These are phyloP conservation scores for Xylariaceae sp. DNA, from an alignment of 2,329 filamentous ascomycete genomes.

Conservation along the genomic window DNA sequence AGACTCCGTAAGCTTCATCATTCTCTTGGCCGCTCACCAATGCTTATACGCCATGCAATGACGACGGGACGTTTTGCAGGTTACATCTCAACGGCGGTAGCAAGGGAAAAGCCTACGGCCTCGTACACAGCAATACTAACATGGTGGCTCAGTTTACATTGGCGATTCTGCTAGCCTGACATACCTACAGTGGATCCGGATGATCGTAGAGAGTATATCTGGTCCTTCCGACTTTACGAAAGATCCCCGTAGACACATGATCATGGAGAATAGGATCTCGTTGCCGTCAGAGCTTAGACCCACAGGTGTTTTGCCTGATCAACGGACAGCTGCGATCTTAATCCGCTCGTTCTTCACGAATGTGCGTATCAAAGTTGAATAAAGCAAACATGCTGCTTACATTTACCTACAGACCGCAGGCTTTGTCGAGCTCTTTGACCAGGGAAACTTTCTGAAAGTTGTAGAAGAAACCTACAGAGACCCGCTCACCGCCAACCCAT, in stretches of 20 bases:
- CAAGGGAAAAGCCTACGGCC: neutral
- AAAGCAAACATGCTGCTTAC: constrained; percentile 15
- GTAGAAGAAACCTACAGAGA: constrained; percentile 53
- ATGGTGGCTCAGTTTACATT: constrained; percentile 46
- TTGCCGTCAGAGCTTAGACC: constrained; percentile 42
- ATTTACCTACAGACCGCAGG: constrained; percentile 48
- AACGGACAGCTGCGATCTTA: constrained; percentile 49
- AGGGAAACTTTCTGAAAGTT: constrained; percentile 42
- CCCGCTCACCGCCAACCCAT: constrained; percentile 45
- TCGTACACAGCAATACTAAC: constrained; percentile 8
- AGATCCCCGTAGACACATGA: constrained; percentile 54
- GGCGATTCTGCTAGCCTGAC: constrained; percentile 61
- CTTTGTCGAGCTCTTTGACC: constrained; percentile 57
- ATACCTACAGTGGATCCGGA: constrained; percentile 57
- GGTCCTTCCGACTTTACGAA: constrained; percentile 55
- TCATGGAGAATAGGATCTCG: constrained; percentile 51
- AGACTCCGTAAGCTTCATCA: constrained; percentile 45
- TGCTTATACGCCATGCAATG: too few relatives aligned
- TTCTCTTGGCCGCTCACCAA: neutral
- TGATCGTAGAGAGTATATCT: constrained; percentile 52
- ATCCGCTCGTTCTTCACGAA: constrained; percentile 59
- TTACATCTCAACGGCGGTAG: too few relatives aligned
- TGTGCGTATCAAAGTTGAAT: constrained; percentile 33
- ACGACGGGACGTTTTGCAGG: too few relatives aligned
- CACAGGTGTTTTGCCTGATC: constrained; percentile 53